Base-by-base conservation (phyloP, 2,329 filamentous ascomycete genomes). In the Rutstroemia sp. region DNA sequence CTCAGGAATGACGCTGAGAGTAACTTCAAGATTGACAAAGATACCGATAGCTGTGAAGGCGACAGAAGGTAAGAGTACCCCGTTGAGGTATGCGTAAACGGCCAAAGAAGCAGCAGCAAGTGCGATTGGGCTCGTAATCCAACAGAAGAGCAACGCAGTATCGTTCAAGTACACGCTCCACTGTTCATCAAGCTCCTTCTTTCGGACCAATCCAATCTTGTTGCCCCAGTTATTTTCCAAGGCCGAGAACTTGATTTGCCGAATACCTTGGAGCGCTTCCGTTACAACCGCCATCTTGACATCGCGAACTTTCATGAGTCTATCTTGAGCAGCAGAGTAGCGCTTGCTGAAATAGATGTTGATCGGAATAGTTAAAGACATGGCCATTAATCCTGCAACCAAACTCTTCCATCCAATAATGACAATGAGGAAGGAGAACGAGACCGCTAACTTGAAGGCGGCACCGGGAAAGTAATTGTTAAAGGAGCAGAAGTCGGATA, bases 191-290 rank as follows among this genome's bases (percentile, higher is more conserved):
- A 92, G 76, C 67, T 92, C 89, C 48, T 78, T 79, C 45, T 84
- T 79, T 65, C 89, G 77, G 7, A 84, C 80, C 59, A 78, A 70
- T 59, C 77, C 71, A 67, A 94, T 88, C 59, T 84, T 87, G 16
- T 77, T 75, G 68, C 90, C 82, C 88, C 89, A 92, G 63, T 88
- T 82, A 19, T 75, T 72, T 69, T 92, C 89, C 2, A 90, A 72
- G 1, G 88, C 88, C 0, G 87, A 87, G 63, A 92, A 91, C 66
- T 94, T 94, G 72, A 94, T 89, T 69, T 94, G 89, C 1, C 88
- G 81, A 61, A 92, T 92, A 7, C 88, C 88, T 63, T 88, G 81
- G 1, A 94, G 73, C 0, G 86, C 87, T 69, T 94, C 88, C 1
- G 87, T 88, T 30, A 94, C 79, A 14, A 91, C 79, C 0, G 80